Evolutionary conservation across 2,329 filamentous ascomycete species (phyloP), one percentile per base, ranked within the genome.

Genomic region (Gaeumannomyces sp.): DNA sequence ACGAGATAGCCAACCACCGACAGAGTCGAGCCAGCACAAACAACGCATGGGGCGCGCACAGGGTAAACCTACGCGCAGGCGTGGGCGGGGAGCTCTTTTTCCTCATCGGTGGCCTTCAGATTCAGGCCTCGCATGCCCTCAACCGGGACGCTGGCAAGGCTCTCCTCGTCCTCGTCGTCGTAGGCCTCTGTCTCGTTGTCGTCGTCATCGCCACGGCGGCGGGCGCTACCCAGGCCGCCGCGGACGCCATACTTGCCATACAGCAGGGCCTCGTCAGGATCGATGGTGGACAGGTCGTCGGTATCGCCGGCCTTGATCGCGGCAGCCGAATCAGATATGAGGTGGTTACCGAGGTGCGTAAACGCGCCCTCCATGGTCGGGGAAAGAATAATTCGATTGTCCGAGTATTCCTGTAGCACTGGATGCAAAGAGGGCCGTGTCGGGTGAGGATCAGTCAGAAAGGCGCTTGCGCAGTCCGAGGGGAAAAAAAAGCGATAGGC

Each of bases 51-150:
- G 57, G 27, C 27, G 57, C 27, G 57, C 27, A 59, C 57, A 59
- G 29, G 35, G 33, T 45, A 22, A 59, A 88, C 90, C 79, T 88
- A 96, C 88, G 93, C 92, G 89, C 94, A 99, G 70, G 96, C 95
- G 81, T 99, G 95, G 68, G 91, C 82, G 31, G 95, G 95, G 64
- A 98, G 86, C 76, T 97, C 92, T 73, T 93, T 93, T 71, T 96
- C 91, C 74, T 96, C 92, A 70, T 96, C 91, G 13, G 82, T 66
- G 68, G 81, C 76, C 76, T 81, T 74, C 60, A 89, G 74, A 67
- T 81, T 84, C 69, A 88, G 74, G 63, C 87, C 89, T 71, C 88
- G 89, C 75, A 89, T 82, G 61, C 89, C 91, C 69, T 92, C 92
- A 35, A 93, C 85, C 11, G 92, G 88, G 70, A 91, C 88, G 74